phyloP scores from a whole-genome alignment of 1,284 basidiomycete species.

The Microbotryum saponariae region DNA sequence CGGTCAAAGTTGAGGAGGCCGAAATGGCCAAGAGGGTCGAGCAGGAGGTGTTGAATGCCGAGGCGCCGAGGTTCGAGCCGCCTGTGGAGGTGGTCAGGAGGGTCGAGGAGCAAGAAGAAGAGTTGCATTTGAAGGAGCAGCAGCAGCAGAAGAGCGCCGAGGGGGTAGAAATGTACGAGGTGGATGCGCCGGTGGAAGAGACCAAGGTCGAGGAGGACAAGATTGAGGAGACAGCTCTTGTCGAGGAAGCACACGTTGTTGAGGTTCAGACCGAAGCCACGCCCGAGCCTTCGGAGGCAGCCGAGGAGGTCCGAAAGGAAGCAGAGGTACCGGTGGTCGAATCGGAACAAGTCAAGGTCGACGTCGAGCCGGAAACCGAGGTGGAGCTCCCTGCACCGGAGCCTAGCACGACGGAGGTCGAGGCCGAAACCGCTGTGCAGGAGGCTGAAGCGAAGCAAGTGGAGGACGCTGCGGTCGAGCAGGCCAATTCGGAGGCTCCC shows the following conservation, averaged over 20 bases:
- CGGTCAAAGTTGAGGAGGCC: background rate
- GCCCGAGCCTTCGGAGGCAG: too few relatives aligned
- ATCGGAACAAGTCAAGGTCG: too few relatives aligned
- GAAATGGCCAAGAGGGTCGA: conserved; percentile 2
- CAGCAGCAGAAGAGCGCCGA: background rate
- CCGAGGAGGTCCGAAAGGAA: too few relatives aligned
- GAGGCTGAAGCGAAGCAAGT: background rate
- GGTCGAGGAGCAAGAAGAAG: background rate
- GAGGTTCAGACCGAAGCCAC: too few relatives aligned
- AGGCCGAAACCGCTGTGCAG: background rate
- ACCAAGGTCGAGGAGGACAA: background rate
- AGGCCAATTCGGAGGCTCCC: background rate
- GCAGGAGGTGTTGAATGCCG: background rate
- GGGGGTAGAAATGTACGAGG: background rate
- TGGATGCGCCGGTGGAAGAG: too few relatives aligned
- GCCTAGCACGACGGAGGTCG: background rate
- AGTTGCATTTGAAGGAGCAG: background rate
- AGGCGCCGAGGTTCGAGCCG: background rate
- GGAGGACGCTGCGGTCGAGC: background rate
- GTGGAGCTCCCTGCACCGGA: background rate
- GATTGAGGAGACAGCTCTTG: background rate
- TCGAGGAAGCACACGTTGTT: background rate
- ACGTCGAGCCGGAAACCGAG: background rate
- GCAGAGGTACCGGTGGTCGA: too few relatives aligned
- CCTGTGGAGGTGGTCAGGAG: too few relatives aligned